Conservation (phyloP, 257 asterid genomes). For the Osmanthus fragrans region DNA sequence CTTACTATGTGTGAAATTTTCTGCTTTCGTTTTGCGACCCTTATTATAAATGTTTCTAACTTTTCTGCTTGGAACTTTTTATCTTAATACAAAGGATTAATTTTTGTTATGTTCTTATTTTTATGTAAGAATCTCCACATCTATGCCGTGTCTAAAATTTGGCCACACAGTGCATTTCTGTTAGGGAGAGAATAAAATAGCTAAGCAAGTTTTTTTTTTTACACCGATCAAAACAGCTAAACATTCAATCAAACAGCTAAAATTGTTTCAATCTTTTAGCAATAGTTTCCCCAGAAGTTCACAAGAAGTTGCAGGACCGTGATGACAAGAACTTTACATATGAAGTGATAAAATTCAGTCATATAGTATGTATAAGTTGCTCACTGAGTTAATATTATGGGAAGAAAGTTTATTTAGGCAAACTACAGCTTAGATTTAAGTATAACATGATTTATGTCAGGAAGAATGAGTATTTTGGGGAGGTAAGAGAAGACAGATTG, state of each 20-base stretch:
- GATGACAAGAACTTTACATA: not conserved
- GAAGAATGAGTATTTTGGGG: not conserved
- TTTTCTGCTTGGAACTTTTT: slow-evolving; percentile 8
- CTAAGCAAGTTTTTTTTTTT: not conserved
- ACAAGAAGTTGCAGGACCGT: not conserved
- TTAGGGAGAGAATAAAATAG: not conserved
- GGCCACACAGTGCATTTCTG: not conserved
- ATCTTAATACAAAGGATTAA: not conserved
- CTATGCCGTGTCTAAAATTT: not conserved
- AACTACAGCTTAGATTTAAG: not conserved
- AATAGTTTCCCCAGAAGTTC: not conserved
- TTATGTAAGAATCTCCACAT: not conserved
- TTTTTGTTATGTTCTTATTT: not conserved
- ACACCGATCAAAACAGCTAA: not conserved
- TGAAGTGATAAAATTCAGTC: not conserved
- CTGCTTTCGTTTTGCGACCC: not conserved
- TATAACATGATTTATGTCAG: not conserved
- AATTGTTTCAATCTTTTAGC: not conserved
- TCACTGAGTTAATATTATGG: not conserved
- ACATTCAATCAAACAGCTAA: not conserved
- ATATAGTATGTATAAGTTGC: not conserved
- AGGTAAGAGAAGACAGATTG: not conserved
- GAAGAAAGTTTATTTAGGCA: no score
- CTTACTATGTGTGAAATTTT: slow-evolving; percentile 13
- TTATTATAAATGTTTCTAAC: not conserved